Evolutionary conservation across 805 yeast genomes (phyloP), one percentile per base, ranked within the genome.

Genomic region (Henningerozyma blattae): DNA sequence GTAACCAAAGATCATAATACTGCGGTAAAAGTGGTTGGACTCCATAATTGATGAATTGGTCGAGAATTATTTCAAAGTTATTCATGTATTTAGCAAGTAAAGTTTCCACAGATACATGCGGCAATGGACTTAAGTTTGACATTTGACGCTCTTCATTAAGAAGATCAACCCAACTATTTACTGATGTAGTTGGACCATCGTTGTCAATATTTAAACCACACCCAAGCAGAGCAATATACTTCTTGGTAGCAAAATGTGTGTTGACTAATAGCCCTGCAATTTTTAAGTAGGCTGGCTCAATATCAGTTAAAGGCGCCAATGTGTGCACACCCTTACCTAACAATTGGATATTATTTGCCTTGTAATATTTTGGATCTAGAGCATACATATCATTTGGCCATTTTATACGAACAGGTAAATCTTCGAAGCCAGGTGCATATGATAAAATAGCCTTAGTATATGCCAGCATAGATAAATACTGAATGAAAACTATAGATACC

Each of bases 351-450:
- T 50, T 43, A 3, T 51, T 51, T 15, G 50, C 44, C 2, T 52
- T 49, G 28, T 68, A 67, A 42, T 61, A 70, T 34, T 75, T 75
- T 1, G 94, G 93, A 35, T 72, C 75, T 45, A 74, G 52, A 4
- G 79, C 74, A 50, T 84, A 91, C 12, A 91, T 61, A 55, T 91
- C 99, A 53, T 91, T 91, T 2, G 99, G 99, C 99, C 99, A 91
- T 53, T 91, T 91, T 39, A 91, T 68, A 33, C 74, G 68, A 13
- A 89, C 65, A 0, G 95, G 96, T 44, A 91, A 57, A 30, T 74
- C 78, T 15, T 74, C 77, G 51, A 77, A 84, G 0, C 82, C 85
- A 6, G 57, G 63, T 3, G 56, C 56, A 46, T 85, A 75, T 2
- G 72, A 62, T 24, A 71, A 55, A 14, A 89, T 67, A 18, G 94